Evolutionary conservation across 2,329 filamentous ascomycete genomes (phyloP), one percentile per base, ranked within the genome.

Genomic region (Rhexocercosporidium sp.): DNA sequence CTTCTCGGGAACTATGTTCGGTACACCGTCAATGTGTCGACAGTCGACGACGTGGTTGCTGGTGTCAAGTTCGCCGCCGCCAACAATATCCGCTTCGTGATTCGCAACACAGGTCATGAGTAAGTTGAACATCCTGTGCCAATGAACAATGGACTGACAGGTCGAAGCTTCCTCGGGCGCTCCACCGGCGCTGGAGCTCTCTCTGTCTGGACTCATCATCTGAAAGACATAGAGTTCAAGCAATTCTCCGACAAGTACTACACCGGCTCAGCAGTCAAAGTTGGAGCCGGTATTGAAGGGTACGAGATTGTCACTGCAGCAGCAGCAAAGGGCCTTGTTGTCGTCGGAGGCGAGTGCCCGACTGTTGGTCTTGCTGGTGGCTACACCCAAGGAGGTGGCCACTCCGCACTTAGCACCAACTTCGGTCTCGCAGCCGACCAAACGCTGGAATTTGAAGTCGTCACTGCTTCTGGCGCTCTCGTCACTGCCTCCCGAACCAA

Each of bases 351-450:
- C 3, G 83, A 86, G 66, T 87, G 85, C 70, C 79, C 83, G 0
- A 85, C 83, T 0, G 87, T 90, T 5, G 87, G 87, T 1, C 71
- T 87, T 8, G 83, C 85, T 0, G 88, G 88, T 18, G 88, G 88
- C 0, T 90, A 85, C 71, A 39, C 34, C 39, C 85, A 88, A 74
- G 87, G 87, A 5, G 88, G 86, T 16, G 88, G 89, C 0, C 86
- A 89, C 72, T 83, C 82, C 0, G 79, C 82, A 0, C 79, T 91
- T 1, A 80, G 79, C 37, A 84, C 83, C 1, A 78, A 75, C n/a
- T 86, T 84, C 59, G 89, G 89, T 6, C 79, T 92, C 0, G 85
- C 78, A 14, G 87, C 86, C 0, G 88, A 91, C 69, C 83, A 90
- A 59, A 81, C 84, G 0, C 79, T 91, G 1, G 81, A 84, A 68